These are phyloP conservation scores for Metschnikowia henanensis DNA, from an alignment of 805 yeast species.

Conservation along the genomic window DNA sequence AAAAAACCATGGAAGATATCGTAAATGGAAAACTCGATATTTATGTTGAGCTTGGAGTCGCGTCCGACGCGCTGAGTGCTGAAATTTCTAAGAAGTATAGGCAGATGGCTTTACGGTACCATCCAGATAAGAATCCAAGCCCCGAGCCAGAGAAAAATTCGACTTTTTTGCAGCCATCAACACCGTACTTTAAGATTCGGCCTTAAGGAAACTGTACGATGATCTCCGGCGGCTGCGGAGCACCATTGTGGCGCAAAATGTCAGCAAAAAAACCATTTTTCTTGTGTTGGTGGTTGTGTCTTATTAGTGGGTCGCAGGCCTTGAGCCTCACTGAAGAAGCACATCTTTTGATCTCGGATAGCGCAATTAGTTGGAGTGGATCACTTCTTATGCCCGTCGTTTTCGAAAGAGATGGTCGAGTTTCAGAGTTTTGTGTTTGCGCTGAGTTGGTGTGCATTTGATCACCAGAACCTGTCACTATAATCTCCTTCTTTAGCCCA, in stretches of 20 bases:
- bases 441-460: too few species aligned
- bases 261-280: too few species aligned
- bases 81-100: constrained; percentile 34
- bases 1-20: constrained; percentile 17
- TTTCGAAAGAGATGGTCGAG: too few species aligned
- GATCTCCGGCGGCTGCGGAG: constrained; percentile 19
- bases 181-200: constrained; percentile 30
- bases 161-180: constrained; percentile 30
- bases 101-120: constrained; percentile 34
- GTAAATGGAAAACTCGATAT: constrained; percentile 29
- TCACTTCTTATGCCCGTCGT: too few species aligned
- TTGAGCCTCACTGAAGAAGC: too few species aligned
- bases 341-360: too few species aligned
- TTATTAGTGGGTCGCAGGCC: too few species aligned
- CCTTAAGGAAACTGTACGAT: constrained; percentile 32
- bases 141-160: constrained; percentile 30
- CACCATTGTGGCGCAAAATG: background rate
- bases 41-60: constrained; percentile 47
- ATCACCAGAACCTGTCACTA: too few species aligned
- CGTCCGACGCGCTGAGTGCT: constrained; percentile 20
- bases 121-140: constrained; percentile 41
- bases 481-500: too few species aligned
- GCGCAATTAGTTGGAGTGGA: too few species aligned
- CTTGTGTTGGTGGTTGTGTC: too few species aligned
- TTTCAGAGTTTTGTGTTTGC: too few species aligned